Evolutionary conservation across 805 yeast genomes (phyloP).

Genomic region (Blastobotrys chiropterorum): DNA sequence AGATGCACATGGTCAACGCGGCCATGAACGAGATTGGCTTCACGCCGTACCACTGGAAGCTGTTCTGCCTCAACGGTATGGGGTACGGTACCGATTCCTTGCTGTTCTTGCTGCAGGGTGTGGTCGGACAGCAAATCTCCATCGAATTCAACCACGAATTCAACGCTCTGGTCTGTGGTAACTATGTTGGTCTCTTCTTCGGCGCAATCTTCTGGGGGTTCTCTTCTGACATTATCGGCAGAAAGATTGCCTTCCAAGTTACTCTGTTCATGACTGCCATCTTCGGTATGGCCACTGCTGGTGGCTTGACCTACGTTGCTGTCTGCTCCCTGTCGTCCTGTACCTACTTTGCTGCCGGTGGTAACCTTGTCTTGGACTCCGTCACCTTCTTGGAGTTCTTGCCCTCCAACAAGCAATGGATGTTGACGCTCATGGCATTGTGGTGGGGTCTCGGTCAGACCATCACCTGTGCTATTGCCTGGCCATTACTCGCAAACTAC

Average conservation of each 20-base stretch:
- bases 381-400: conserved; percentile 48
- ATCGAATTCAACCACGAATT: conserved; percentile 42
- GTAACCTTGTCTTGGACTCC: conserved; percentile 51
- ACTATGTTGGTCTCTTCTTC: conserved; percentile 44
- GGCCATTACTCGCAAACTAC: conserved; percentile 49
- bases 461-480: conserved; percentile 44
- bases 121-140: conserved; percentile 42
- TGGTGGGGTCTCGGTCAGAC: conserved; percentile 65
- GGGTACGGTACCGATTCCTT: conserved; percentile 54
- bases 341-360: conserved; percentile 46
- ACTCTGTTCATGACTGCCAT: conserved; percentile 44
- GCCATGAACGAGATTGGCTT: conserved; percentile 59
- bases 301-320: conserved; percentile 43
- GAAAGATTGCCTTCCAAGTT: conserved; percentile 45
- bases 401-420: conserved; percentile 46
- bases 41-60: conserved; percentile 47
- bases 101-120: conserved; percentile 41
- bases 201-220: conserved; percentile 57
- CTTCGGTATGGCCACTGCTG: conserved; percentile 51
- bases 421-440: conserved; percentile 47
- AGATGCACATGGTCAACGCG: conserved; percentile 36
- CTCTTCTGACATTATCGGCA: conserved; percentile 49
- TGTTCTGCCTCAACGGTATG: conserved; percentile 48
- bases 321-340: conserved; percentile 45
- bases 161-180: conserved; percentile 41